Base-by-base conservation (phyloP, 2,329 filamentous ascomycete genomes). In the Didymella segeticola region DNA sequence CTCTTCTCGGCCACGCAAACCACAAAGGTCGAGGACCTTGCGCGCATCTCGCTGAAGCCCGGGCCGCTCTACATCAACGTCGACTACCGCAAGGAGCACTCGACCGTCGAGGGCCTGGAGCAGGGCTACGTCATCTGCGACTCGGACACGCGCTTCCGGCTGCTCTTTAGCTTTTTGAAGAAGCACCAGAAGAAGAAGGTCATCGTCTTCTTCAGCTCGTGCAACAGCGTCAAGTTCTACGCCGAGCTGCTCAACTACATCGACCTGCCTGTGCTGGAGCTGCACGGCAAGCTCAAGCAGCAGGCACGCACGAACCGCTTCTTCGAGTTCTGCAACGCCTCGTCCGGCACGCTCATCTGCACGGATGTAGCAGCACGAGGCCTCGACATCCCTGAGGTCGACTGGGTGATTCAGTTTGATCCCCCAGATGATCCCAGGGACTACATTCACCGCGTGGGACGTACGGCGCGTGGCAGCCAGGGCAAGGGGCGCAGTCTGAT, bases 1-100 rank as follows among this genome's bases (percentile, higher is more conserved):
- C 85, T 99, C n/a, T 99, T 99, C 82, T 97, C 92, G 12, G 95
- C 95, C 12, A 99, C 95, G 4, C 95, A 98, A 77, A 99, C 95
- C 3, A 98, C 93, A 50, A 98, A 99, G 79, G 95, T 99, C 63
- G 93, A 98, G 77, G 95, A 99, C 76, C 83, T 99, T 48, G 95
- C 95, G 1, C 84, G 95, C 60, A 96, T 99, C 71, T 99, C 95
- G 4, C 83, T 99, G 41, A 86, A 92, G 29, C 89, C 91, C 0
- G 93, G 93, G 2, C 95, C 95, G 1, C 80, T 99, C 11, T 98
- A 97, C 77, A 95, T 99, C 82, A 97, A 98, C 71, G 95, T 99
- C 53, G 93, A 98, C 71, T 86, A 96, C 74, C 81, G 88, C 68
- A 90, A 96, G 78, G 87, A 96, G 75, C 90, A 91, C 77, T 92